Conservation (phyloP, 169 alveolate species). For the Perkinsus chesapeaki region DNA sequence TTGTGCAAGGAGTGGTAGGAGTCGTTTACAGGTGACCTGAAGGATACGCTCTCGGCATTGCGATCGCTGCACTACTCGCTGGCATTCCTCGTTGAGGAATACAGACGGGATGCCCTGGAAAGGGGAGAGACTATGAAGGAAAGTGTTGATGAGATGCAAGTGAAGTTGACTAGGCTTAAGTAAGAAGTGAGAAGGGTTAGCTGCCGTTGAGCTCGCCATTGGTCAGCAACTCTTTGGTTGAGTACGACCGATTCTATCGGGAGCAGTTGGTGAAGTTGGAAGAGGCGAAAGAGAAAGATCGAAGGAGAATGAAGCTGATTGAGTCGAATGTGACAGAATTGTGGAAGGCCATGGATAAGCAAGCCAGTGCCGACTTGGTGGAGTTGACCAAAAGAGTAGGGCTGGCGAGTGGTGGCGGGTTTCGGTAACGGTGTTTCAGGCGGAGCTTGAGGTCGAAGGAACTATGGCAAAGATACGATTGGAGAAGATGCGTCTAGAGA, state of each 20-base stretch:
- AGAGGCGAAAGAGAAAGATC: neutral
- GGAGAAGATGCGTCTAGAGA: neutral
- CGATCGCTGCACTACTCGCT: neutral
- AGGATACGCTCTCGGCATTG: neutral
- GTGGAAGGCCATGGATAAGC: neutral
- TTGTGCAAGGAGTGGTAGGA: neutral
- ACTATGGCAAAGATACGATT: neutral
- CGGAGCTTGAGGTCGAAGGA: neutral
- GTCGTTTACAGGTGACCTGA: neutral
- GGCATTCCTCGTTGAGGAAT: neutral
- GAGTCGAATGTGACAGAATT: neutral
- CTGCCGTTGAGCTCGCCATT: neutral
- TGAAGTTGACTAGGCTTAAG: neutral
- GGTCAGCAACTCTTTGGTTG: neutral
- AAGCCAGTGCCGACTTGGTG: neutral
- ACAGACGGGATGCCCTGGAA: neutral
- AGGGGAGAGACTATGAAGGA: neutral
- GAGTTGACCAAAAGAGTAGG: neutral
- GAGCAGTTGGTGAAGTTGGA: neutral
- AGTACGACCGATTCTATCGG: neutral
- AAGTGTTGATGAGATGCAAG: neutral
- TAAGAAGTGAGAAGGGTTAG: neutral
- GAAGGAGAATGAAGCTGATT: neutral
- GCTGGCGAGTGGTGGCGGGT: neutral
- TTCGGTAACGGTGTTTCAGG: neutral